Conservation (phyloP, 139 green algal genomes). For the Coelastrella sp. region DNA sequence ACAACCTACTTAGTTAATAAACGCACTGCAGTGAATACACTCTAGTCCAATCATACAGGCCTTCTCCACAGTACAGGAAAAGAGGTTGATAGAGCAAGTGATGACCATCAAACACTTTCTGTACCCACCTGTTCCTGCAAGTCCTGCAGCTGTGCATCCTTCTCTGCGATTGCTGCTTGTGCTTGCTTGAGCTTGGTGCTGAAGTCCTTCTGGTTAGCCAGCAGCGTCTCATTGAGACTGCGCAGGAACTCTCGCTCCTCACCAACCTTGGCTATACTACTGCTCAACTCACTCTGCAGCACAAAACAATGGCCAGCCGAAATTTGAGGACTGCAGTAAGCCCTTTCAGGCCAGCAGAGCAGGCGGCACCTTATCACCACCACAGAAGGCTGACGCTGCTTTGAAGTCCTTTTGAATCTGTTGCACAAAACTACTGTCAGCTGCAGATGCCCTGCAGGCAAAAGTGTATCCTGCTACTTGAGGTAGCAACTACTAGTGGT, state of each 20-base stretch:
- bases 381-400: no score
- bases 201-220: constrained; percentile 75
- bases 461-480: neutral
- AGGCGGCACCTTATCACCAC: no score
- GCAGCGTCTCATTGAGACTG: constrained; percentile 79
- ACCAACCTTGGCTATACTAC: constrained; percentile 47
- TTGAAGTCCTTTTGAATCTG: no score
- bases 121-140: constrained; percentile 71
- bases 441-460: no score
- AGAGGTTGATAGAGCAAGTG: neutral
- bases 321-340: no score
- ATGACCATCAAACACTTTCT: neutral
- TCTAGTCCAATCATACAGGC: no score
- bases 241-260: constrained; percentile 85
- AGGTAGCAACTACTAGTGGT: neutral
- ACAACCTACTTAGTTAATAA: no score
- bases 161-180: constrained; percentile 56
- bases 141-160: constrained; percentile 63
- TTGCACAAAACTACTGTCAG: no score
- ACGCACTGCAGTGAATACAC: no score
- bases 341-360: no score
- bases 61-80: neutral
- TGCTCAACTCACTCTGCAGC: constrained; percentile 59
- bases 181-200: constrained; percentile 51
- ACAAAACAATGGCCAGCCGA: neutral